phyloP scores from a whole-genome alignment of 306 rosid genomes.

The Carpinus fangiana region DNA sequence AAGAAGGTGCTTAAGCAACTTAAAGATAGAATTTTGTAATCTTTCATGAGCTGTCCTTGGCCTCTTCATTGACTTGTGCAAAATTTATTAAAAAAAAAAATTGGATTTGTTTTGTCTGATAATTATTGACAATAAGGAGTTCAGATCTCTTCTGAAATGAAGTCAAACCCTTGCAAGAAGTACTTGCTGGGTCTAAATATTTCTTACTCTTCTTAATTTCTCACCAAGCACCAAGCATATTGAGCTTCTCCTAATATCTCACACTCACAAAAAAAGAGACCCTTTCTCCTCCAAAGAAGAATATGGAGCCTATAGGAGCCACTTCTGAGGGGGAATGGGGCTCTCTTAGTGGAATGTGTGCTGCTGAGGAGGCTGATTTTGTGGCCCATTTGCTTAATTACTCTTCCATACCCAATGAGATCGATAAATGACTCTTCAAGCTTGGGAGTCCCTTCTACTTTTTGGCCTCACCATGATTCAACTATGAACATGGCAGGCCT shows the following conservation, averaged over 20 bases:
- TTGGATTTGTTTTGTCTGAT: neutral
- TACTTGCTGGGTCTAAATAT: neutral
- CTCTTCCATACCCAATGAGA: constrained; percentile 9
- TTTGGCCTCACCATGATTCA: constrained; percentile 48
- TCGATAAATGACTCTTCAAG: constrained; percentile 35
- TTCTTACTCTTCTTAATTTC: neutral
- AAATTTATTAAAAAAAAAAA: neutral
- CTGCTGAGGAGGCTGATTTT: constrained; percentile 46
- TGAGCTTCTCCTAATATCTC: neutral
- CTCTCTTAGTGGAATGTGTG: constrained; percentile 35
- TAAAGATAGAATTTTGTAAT: neutral
- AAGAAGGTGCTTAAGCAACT: neutral
- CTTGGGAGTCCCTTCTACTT: constrained; percentile 46
- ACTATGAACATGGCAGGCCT: constrained; percentile 28
- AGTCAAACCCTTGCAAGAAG: neutral
- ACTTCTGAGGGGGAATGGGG: constrained; percentile 40
- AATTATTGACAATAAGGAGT: constrained; percentile 1
- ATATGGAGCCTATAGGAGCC: constrained; percentile 40
- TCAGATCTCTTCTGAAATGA: neutral
- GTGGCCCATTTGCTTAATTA: constrained; percentile 38
- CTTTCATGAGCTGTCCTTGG: constrained; percentile 2
- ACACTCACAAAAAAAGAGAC: neutral
- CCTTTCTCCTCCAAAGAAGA: neutral
- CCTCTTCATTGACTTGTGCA: neutral
- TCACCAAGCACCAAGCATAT: constrained; percentile 13